phyloP scores from a whole-genome alignment of 768 basidiomycete species.

The Lyophyllum shimeji region DNA sequence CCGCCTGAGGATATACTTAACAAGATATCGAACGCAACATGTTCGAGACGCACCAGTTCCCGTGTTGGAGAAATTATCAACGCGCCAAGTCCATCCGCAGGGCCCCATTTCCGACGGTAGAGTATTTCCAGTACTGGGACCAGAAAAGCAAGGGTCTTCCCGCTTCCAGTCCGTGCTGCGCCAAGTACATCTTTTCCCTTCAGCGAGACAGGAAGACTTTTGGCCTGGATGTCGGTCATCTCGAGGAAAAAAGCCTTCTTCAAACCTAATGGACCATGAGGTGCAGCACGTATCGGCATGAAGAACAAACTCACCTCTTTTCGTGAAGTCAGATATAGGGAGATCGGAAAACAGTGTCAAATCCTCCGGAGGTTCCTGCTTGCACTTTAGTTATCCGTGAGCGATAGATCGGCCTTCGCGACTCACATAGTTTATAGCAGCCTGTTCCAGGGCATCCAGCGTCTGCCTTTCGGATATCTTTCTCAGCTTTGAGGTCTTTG shows the following conservation, averaged over 20 bases:
- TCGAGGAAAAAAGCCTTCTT: slow-evolving; percentile 84
- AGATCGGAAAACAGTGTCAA: slow-evolving; percentile 67
- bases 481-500: slow-evolving; percentile 32
- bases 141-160: slow-evolving; percentile 95
- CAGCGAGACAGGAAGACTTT: slow-evolving; percentile 86
- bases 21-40: too few species aligned
- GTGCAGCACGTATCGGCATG: background rate
- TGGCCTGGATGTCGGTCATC: slow-evolving; percentile 91
- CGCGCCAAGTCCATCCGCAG: slow-evolving; percentile 88
- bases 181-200: slow-evolving; percentile 97
- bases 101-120: slow-evolving; percentile 90
- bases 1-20: slow-evolving; percentile 54
- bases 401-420: background rate
- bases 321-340: slow-evolving; percentile 76
- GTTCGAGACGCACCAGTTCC: slow-evolving; percentile 65
- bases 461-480: slow-evolving; percentile 48
- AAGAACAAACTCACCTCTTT: slow-evolving; percentile 50
- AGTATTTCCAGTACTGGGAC: slow-evolving; percentile 91
- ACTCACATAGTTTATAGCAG: slow-evolving; percentile 50
- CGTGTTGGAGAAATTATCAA: slow-evolving; percentile 92
- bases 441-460: slow-evolving; percentile 48
- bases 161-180: slow-evolving; percentile 92
- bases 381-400: slow-evolving; percentile 9
- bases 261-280: slow-evolving; percentile 50
- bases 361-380: slow-evolving; percentile 50